Conservation (phyloP, 768 basidiomycete genomes). For the Lactarius deliciosus region DNA sequence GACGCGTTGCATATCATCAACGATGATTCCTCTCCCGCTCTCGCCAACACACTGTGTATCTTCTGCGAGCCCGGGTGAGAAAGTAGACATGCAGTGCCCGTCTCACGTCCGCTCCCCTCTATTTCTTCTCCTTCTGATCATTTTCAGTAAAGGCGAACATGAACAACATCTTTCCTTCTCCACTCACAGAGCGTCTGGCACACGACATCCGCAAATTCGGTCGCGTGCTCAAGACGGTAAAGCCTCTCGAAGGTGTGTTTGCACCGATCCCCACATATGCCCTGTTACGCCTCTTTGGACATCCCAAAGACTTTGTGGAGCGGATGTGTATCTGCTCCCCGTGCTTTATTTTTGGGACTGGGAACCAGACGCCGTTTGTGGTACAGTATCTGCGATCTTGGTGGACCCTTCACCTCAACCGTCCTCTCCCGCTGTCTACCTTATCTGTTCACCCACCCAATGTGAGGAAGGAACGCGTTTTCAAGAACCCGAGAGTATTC, state of each 20-base stretch:
- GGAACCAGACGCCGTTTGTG: constrained; percentile 41
- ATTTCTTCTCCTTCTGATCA: constrained; percentile 28
- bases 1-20: constrained; percentile 42
- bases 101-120: not conserved
- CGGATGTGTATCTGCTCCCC: constrained; percentile 35
- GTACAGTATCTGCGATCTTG: constrained; percentile 34
- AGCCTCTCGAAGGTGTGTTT: constrained; percentile 36
- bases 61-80: constrained; percentile 39
- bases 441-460: not conserved
- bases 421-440: not conserved
- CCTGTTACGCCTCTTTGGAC: constrained; percentile 39
- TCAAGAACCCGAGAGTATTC: constrained; percentile 39
- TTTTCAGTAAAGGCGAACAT: constrained; percentile 38
- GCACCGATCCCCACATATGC: constrained; percentile 38
- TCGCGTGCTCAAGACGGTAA: constrained; percentile 36
- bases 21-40: constrained; percentile 40
- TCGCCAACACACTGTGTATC: constrained; percentile 39
- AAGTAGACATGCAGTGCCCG: constrained; percentile 39
- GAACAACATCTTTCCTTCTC: constrained; percentile 42
- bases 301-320: constrained; percentile 38
- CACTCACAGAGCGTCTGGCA: constrained; percentile 35
- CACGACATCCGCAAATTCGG: constrained; percentile 39
- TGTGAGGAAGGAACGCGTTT: constrained; percentile 35
- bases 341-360: constrained; percentile 18
- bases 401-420: constrained; percentile 19